Evolutionary conservation across 2,329 filamentous ascomycete genomes (phyloP), one percentile per base, ranked within the genome.

Genomic region (Zymoseptoria brevis): DNA sequence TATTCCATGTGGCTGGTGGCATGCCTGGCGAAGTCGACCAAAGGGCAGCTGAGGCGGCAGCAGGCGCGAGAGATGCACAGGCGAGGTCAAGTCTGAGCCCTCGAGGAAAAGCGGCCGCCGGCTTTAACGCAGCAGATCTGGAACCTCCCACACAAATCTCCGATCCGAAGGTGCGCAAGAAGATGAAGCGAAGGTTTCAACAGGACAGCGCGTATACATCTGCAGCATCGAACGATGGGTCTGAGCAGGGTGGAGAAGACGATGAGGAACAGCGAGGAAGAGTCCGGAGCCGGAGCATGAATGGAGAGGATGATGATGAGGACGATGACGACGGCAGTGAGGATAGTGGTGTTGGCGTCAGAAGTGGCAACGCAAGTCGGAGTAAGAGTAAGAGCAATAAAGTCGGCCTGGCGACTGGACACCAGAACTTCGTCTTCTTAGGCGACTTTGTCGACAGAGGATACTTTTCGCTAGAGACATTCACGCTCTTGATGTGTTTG

Each of bases 1-100:
- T 99, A 54, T 99, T 99, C 77, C 88, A 92, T 57, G 93, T 99
- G 49, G 91, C 93, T 53, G 94, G 94, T 62, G 94, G 94, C 65
- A 96, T 97, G 89, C 94, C 94, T 9, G 90, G 90, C 69, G 89
- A 96, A 51, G 68, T 64, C 30, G 70, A 72, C 57, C 67, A 70
- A 59, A 60, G 61, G 45, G 68, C 67, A 51, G 62, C 61, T 8
- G 64, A 61, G 48, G 62, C 63, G 19, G 64, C 63, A 8, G 63
- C 60, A 16, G 52, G 56, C 4, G 64, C 62, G 50, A 60, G 57
- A 29, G 58, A 62, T 19, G 53, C 60, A 19, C 55, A 59, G 21
- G 59, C 62, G 19, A 67, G 58, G 55, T 49, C 54, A 22, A 63
- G 61, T 53, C 59, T 62, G 60, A 67, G 64, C 60, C 64, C 60